A percentile compares a stretch with the other conserved stretches of the same genome.
Conservation (phyloP, 108 stramenopile species). For the Nitzschia putrida region DNA sequence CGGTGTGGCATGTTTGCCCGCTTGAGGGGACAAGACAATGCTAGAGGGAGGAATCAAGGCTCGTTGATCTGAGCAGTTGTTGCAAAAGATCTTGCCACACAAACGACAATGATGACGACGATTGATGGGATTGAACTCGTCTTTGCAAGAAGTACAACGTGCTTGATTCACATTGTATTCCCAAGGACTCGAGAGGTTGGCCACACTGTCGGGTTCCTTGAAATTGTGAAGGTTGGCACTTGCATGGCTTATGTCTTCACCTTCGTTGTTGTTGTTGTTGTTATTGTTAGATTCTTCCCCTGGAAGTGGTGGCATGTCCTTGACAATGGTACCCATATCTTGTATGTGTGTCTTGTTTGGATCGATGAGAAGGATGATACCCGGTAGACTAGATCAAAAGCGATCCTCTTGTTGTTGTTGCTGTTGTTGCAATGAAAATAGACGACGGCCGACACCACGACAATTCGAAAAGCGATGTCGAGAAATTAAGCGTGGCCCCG, state of each 20-base stretch:
- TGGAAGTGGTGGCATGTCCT: conserved; percentile 21
- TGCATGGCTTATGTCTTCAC: not conserved
- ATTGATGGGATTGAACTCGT: conserved; percentile 66
- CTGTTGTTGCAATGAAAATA: too few relatives aligned
- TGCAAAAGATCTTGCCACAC: conserved; percentile 85
- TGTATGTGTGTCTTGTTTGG: too few relatives aligned
- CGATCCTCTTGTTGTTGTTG: too few relatives aligned
- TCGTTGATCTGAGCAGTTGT: conserved; percentile 56
- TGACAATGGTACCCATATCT: conserved; percentile 29
- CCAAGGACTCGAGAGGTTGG: conserved; percentile 72
- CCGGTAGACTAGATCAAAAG: too few relatives aligned
- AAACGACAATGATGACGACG: conserved; percentile 87
- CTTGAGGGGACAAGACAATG: conserved; percentile 58
- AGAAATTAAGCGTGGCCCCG: too few relatives aligned
- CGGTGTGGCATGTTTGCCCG: conserved; percentile 46
- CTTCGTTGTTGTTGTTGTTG: not conserved
- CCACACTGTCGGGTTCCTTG: conserved; percentile 27
- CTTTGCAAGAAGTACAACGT: conserved; percentile 54
- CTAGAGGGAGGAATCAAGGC: conserved; percentile 74
- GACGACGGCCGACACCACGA: too few relatives aligned
- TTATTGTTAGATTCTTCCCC: not conserved
- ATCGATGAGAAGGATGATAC: too few relatives aligned
- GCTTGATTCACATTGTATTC: conserved; percentile 49
- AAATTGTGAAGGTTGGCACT: not conserved
- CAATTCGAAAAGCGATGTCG: too few relatives aligned